phyloP scores from a whole-genome alignment of 306 rosid species.

The barrel medic (Medicago truncatula) region DNA sequence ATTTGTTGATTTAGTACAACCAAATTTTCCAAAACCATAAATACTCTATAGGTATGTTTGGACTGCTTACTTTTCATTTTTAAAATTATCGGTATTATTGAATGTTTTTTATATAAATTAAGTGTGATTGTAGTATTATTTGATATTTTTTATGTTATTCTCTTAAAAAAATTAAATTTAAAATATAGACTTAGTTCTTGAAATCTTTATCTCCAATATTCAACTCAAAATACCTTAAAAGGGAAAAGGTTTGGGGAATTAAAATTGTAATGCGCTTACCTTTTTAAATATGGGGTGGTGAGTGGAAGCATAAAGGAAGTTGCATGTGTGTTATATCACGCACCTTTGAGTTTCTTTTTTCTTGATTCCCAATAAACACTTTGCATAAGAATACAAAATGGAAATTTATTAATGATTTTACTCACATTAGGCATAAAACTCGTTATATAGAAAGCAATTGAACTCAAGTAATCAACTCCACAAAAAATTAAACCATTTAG shows the following conservation, averaged over 20 bases:
- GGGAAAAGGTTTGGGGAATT: conserved; percentile 37
- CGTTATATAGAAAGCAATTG: neutral
- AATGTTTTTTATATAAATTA: no score
- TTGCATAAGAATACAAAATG: conserved; percentile 40
- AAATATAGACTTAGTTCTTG: no score
- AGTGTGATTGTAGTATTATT: no score
- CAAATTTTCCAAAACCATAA: conserved; percentile 25
- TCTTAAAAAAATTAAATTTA: no score
- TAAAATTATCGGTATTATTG: no score
- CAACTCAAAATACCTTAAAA: neutral
- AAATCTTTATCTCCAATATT: no score
- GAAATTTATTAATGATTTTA: conserved; percentile 17
- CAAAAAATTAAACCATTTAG: no score
- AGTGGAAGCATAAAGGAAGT: conserved; percentile 57
- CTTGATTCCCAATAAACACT: conserved; percentile 51
- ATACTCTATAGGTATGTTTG: neutral
- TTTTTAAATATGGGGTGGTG: conserved; percentile 57
- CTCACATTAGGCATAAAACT: neutral
- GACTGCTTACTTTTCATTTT: no score
- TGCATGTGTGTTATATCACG: conserved; percentile 40
- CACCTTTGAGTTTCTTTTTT: conserved; percentile 36
- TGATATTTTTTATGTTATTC: no score
- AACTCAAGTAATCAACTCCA: no score
- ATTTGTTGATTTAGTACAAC: neutral
- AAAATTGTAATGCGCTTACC: conserved; percentile 37